Evolutionary conservation across 129 eudicot species (phyloP).

Genomic region (Pittosporum tobira): DNA sequence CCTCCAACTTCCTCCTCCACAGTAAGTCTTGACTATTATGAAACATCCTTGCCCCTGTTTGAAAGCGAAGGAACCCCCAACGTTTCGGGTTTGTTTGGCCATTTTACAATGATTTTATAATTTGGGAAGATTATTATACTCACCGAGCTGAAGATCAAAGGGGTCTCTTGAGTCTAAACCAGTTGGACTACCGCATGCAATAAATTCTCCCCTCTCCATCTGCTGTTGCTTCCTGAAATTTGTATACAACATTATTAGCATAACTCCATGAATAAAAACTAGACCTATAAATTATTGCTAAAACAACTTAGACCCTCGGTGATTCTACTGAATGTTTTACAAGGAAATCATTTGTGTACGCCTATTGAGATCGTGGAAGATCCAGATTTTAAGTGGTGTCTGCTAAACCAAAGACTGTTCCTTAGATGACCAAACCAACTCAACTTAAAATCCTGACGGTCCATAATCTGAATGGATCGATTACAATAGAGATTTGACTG

Average conservation of each 20-base stretch:
- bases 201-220: conserved; percentile 51
- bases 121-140: background rate
- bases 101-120: background rate
- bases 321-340: no score
- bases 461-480: no score
- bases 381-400: no score
- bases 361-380: no score
- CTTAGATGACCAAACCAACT: no score
- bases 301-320: no score
- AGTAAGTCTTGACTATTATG: conserved; percentile 50
- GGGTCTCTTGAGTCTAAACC: conserved; percentile 64
- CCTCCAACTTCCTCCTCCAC: conserved; percentile 69
- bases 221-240: conserved; percentile 46
- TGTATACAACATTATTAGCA: background rate
- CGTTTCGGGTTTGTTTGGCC: background rate
- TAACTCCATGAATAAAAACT: background rate
- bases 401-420: no score
- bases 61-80: background rate
- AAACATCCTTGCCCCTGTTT: conserved; percentile 55
- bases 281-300: background rate
- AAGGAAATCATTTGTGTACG: no score
- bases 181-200: conserved; percentile 45
- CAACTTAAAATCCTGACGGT: no score
- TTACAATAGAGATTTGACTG: no score
- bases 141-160: conserved; percentile 43